These are phyloP conservation scores for Wickerhamiella siamensis DNA, from an alignment of 805 yeast species.

Conservation along the genomic window DNA sequence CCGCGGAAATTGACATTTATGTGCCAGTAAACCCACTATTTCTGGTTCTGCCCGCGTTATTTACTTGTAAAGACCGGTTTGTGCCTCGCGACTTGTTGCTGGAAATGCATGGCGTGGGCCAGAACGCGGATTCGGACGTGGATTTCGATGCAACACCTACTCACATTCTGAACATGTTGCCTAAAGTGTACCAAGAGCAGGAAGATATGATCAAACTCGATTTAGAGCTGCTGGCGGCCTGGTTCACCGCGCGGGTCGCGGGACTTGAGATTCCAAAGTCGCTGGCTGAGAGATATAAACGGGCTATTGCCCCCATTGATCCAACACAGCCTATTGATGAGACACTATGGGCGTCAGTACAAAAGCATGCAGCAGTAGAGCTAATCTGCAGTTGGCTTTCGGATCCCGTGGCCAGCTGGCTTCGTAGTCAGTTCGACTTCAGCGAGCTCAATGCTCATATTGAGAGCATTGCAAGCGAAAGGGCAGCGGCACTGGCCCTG, in stretches of 20 bases:
- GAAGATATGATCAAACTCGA: conserved; percentile 9
- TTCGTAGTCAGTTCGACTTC: conserved; percentile 16
- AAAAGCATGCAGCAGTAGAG: conserved; percentile 14
- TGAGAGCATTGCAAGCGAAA: conserved; percentile 10
- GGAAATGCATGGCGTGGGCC: conserved; percentile 12
- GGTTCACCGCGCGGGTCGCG: conserved; percentile 11
- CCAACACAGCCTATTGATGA: conserved; percentile 13
- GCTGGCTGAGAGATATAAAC: conserved; percentile 7
- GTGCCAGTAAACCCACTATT: conserved; percentile 21
- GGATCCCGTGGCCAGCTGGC: conserved; percentile 11
- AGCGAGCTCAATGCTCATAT: conserved; percentile 14
- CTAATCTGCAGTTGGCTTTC: conserved; percentile 18
- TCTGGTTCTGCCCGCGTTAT: conserved; percentile 17
- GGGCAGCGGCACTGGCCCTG: conserved; percentile 11
- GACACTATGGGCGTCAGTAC: conserved; percentile 7
- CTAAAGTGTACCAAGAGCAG: conserved; percentile 7
- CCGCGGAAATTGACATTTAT: conserved; percentile 12
- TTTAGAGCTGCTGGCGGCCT: conserved; percentile 11
- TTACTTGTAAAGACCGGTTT: conserved; percentile 8
- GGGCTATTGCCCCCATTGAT: conserved; percentile 10
- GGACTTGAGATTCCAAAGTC: conserved; percentile 14
- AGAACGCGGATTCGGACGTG: no score
- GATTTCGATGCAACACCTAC: conserved; percentile 11
- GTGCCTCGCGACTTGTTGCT: conserved; percentile 20
- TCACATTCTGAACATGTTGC: conserved; percentile 5